These are phyloP conservation scores for Hygrocybe punicea DNA, from an alignment of 768 basidiomycete genomes.

Conservation along the genomic window DNA sequence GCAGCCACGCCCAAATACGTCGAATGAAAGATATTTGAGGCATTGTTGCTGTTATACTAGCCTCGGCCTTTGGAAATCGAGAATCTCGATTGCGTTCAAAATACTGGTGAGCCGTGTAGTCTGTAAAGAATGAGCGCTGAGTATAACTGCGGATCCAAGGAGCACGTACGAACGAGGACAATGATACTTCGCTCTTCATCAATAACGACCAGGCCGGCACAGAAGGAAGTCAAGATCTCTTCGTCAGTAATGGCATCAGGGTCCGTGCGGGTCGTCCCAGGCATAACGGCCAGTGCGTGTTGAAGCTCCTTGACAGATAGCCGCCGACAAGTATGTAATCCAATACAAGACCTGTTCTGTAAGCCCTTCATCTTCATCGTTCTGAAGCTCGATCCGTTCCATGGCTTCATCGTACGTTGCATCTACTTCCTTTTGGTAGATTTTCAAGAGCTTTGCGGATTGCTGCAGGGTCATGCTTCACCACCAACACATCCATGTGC, in stretches of 20 bases:
- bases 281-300: slow-evolving; percentile 2
- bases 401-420: slow-evolving; percentile 4
- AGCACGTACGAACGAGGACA: slow-evolving; percentile 4
- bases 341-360: neutral
- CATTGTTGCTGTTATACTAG: neutral
- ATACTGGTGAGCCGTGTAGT: neutral
- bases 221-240: slow-evolving; percentile 5
- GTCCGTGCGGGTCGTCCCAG: slow-evolving; percentile 1
- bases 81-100: neutral
- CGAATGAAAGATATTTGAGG: neutral
- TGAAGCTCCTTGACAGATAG: slow-evolving; percentile 4
- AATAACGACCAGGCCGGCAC: slow-evolving; percentile 7
- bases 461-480: neutral
- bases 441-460: slow-evolving; percentile 1
- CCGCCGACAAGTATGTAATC: slow-evolving; percentile 7
- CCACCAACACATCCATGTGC: slow-evolving; percentile 4
- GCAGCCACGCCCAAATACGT: neutral
- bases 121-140: neutral
- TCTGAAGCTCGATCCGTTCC: slow-evolving; percentile 8
- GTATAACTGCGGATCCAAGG: neutral
- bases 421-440: slow-evolving; percentile 4
- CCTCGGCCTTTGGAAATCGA: neutral
- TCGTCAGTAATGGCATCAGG: neutral
- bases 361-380: neutral
- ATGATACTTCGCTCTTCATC: neutral